A percentile compares a stretch with the other conserved stretches of the same genome.
phyloP scores from a whole-genome alignment of 1,284 basidiomycete genomes.

The Clitocybe nebularis region DNA sequence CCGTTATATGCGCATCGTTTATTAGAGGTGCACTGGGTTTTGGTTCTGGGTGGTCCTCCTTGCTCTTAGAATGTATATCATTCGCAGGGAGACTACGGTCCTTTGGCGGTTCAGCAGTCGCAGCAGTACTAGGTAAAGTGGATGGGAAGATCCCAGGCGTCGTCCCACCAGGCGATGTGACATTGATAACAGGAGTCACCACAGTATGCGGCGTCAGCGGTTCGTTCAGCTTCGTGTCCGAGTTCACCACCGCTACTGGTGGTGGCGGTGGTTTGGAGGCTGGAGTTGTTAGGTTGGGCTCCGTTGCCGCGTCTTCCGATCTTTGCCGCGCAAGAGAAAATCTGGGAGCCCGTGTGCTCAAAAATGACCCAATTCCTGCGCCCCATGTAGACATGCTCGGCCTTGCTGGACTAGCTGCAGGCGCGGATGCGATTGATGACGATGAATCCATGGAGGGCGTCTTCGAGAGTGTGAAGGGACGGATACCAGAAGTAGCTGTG shows the following conservation, averaged over 20 bases:
- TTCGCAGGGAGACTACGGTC: background rate
- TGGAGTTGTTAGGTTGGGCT: slow-evolving; percentile 3
- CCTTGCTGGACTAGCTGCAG: slow-evolving; percentile 26
- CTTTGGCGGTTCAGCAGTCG: slow-evolving; percentile 4
- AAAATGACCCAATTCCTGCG: slow-evolving; percentile 60
- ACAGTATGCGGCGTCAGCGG: slow-evolving; percentile 13
- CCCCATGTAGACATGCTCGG: slow-evolving; percentile 47
- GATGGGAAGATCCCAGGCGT: background rate
- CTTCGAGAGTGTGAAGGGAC: slow-evolving; percentile 6
- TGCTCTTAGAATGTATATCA: too few relatives aligned
- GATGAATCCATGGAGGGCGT: slow-evolving; percentile 12
- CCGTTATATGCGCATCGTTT: background rate
- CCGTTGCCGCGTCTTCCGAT: slow-evolving; percentile 8
- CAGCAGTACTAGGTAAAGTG: slow-evolving; percentile 8
- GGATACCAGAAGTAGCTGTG: background rate
- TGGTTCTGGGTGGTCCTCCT: background rate
- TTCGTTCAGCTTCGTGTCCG: background rate
- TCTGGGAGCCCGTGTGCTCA: slow-evolving; percentile 31
- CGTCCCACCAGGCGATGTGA: slow-evolving; percentile 11
- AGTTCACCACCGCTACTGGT: background rate
- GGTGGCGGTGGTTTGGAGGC: slow-evolving; percentile 8
- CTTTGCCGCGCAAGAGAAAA: slow-evolving; percentile 23
- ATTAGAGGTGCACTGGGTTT: background rate
- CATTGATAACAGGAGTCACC: slow-evolving; percentile 9
- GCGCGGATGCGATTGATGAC: slow-evolving; percentile 20